Evolutionary conservation across 148 eudicot genomes (phyloP), one percentile per base, ranked within the genome.

Genomic region (Simmondsia chinensis): DNA sequence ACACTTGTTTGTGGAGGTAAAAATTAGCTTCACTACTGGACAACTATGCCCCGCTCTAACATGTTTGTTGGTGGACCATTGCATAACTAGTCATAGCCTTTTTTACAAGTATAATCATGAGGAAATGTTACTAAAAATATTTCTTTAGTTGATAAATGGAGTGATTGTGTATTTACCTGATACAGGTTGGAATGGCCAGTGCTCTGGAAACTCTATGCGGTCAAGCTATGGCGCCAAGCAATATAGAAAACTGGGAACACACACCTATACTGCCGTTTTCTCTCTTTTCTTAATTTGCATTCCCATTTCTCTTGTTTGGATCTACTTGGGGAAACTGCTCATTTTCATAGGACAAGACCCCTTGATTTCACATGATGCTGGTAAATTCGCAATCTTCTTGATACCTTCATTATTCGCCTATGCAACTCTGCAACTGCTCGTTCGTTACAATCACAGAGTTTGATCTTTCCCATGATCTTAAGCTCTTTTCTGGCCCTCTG

Each of bases 181-280:
- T 48, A 65, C 80, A 86, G 91, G 28, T 70, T 13, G 94, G 96
- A 6, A 70, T 88, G 91, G 76, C 79, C 21, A 65, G 75, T 60
- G 94, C 77, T 30, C 53, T 88, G 45, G 94, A 88, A 60, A 88
- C 96, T 20, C 52, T 83, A 25, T 72, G 94, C 13, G 96, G 96
- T 14, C 94, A 87, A 56, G 79, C 96, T 83, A 61, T 65, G 96
- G 96, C 40, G 94, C 96, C 32, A 39, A 71, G 13, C 96, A 83
- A 48, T 83, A 80, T 60, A 43, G 62, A 37, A 88, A 77, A 50
- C 34, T 83, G n/a, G 96, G 94, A 51, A 88, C 81, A 15, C 81
- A 73, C 44, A 77, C 77, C 9, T 77, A 80, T 76, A 80, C 89
- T 3, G 87, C 87, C 2, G 80, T 88, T 40, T 56, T 83, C 33